These are phyloP conservation scores for Carpinus viminea DNA, from an alignment of 306 rosid genomes.

Conservation along the genomic window DNA sequence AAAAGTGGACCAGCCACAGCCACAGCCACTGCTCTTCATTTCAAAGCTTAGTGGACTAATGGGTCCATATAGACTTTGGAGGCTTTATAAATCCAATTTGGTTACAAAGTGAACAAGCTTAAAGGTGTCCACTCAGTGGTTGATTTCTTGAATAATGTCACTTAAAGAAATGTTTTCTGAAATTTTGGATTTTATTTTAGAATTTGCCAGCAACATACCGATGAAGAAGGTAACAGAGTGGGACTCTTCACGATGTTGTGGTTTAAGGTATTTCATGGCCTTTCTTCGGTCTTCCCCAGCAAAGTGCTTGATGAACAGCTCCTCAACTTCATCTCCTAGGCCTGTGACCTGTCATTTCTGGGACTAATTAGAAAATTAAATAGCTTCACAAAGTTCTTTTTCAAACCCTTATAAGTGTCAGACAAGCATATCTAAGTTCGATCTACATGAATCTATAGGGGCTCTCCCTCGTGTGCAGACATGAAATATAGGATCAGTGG, in stretches of 20 bases:
- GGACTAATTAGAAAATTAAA: constrained; percentile 37
- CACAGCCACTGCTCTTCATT: constrained; percentile 35
- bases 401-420: constrained; percentile 28
- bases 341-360: constrained; percentile 65
- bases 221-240: constrained; percentile 87
- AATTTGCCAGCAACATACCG: constrained; percentile 52
- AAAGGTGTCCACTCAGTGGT: constrained; percentile 38
- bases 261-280: constrained; percentile 97
- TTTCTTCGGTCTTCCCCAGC: constrained; percentile 75
- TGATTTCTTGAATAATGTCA: constrained; percentile 14
- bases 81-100: constrained; percentile 39
- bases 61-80: constrained; percentile 41
- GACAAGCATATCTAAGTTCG: constrained; percentile 58
- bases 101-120: constrained; percentile 44
- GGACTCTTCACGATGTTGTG: constrained; percentile 74
- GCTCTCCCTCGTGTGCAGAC: constrained; percentile 42
- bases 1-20: constrained; percentile 30
- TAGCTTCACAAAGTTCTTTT: constrained; percentile 24
- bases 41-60: constrained; percentile 50
- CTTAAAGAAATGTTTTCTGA: neutral
- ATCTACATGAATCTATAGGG: constrained; percentile 28
- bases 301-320: constrained; percentile 63
- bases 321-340: constrained; percentile 83
- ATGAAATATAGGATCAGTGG: constrained; percentile 45
- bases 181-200: neutral